Conservation (phyloP, 768 basidiomycete species). For the Phylloporus scabripes region DNA sequence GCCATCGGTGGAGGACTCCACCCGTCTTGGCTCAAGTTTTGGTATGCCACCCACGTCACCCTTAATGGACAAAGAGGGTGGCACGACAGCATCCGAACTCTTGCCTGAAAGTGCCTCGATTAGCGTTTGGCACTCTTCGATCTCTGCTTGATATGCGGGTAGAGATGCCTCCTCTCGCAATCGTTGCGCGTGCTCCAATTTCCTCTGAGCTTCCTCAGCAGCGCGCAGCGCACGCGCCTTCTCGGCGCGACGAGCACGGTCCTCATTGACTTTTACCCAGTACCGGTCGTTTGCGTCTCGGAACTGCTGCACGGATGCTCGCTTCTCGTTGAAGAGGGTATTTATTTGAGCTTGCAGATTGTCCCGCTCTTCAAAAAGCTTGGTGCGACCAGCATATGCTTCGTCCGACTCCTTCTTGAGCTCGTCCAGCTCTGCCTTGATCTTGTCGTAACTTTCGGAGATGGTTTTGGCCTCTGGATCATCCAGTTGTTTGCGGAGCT, state of each 20-base stretch:
- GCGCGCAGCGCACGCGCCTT: constrained; percentile 66
- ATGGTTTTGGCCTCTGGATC: constrained; percentile 84
- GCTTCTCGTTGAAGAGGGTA: constrained; percentile 67
- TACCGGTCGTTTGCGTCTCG: constrained; percentile 81
- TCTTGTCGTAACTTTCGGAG: constrained; percentile 72
- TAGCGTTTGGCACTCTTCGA: constrained; percentile 94
- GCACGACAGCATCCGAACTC: constrained; percentile 38
- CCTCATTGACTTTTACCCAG: constrained; percentile 83
- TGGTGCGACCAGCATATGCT: constrained; percentile 70
- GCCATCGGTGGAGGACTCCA: constrained; percentile 64
- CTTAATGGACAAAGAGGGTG: constrained; percentile 40
- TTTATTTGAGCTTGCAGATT: constrained; percentile 63
- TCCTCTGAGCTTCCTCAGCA: constrained; percentile 74
- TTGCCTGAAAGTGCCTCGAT: constrained; percentile 81
- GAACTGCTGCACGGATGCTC: constrained; percentile 63
- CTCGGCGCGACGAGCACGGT: constrained; percentile 79
- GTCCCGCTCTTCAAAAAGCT: constrained; percentile 86
- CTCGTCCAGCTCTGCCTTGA: constrained; percentile 81
- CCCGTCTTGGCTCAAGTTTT: constrained; percentile 79
- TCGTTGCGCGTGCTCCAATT: constrained; percentile 69
- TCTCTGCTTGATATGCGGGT: constrained; percentile 88
- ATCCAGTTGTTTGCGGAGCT: constrained; percentile 76
- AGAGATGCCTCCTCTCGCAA: constrained; percentile 85
- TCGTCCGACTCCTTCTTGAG: constrained; percentile 86
- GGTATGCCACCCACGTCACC: constrained; percentile 58